phyloP scores from a whole-genome alignment of 2,329 filamentous ascomycete genomes.

The Hypoxylon sp. region DNA sequence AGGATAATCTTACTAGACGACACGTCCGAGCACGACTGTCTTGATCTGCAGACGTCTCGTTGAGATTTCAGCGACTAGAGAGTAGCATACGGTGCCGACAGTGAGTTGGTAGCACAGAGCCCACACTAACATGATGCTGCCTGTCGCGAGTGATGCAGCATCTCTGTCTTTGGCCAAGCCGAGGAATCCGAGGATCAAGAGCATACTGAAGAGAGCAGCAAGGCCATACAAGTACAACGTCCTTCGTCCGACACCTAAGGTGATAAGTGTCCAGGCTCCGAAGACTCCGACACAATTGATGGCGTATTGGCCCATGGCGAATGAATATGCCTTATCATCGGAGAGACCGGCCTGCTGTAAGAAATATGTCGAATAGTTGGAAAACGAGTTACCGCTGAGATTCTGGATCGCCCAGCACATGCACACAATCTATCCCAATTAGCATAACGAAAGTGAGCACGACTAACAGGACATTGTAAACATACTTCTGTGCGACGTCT shows the following conservation, averaged over 20 bases:
- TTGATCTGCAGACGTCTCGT: constrained; percentile 89
- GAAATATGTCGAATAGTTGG: constrained; percentile 76
- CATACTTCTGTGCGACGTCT: constrained; percentile 81
- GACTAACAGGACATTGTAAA: not conserved
- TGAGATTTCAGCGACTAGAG: constrained; percentile 86
- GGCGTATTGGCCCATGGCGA: constrained; percentile 74
- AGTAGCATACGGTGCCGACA: constrained; percentile 91
- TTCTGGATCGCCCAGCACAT: constrained; percentile 76
- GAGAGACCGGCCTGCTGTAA: constrained; percentile 71
- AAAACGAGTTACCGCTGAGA: constrained; percentile 74
- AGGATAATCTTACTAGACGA: constrained; percentile 70
- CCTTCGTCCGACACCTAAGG: constrained; percentile 80
- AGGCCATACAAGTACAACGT: constrained; percentile 82
- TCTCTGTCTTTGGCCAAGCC: constrained; percentile 78
- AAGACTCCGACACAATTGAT: constrained; percentile 87
- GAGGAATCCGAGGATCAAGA: constrained; percentile 87
- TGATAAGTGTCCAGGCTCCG: constrained; percentile 86
- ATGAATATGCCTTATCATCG: constrained; percentile 67
- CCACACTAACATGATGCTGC: constrained; percentile 88
- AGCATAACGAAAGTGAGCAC: constrained; percentile 15
- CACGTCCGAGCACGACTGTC: constrained; percentile 88
- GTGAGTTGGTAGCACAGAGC: constrained; percentile 87
- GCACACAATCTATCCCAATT: constrained; percentile 66
- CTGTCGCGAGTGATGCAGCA: constrained; percentile 80
- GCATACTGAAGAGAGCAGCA: constrained; percentile 79